Evolutionary conservation across 192 early-diverging fungal species (phyloP).

Genomic region (Kappamyces sp.): DNA sequence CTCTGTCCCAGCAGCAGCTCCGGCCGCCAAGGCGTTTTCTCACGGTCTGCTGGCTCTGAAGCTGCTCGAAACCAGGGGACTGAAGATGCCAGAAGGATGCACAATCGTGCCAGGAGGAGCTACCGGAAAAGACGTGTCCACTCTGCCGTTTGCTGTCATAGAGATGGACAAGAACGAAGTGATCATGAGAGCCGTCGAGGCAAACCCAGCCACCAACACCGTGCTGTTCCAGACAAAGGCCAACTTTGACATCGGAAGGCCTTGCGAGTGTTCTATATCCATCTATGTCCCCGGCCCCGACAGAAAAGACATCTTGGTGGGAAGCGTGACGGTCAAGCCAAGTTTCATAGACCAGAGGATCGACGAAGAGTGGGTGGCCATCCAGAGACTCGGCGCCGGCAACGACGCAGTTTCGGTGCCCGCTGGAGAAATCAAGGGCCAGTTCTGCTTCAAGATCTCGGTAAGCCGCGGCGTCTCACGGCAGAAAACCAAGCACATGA

Average conservation of each 20-base stretch:
- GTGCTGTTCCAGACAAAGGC: too few relatives aligned
- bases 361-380: constrained; percentile 1
- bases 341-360: constrained; percentile 6
- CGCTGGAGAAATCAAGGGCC: constrained; percentile 14
- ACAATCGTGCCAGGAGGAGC: constrained; percentile 16
- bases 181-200: constrained; percentile 40
- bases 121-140: constrained; percentile 19
- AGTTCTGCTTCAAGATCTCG: constrained; percentile 13
- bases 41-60: constrained; percentile 61
- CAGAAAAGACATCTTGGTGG: constrained; percentile 2
- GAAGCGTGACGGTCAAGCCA: neutral
- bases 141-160: constrained; percentile 74
- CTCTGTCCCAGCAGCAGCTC: too few relatives aligned
- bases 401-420: neutral
- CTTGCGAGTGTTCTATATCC: neutral
- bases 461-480: constrained; percentile 1
- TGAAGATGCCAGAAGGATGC: constrained; percentile 41
- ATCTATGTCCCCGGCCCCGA: neutral
- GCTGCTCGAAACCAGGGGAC: constrained; percentile 72
- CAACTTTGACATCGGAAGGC: neutral
- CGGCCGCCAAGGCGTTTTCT: too few relatives aligned
- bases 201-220: constrained; percentile 8
- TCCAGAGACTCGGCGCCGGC: neutral
- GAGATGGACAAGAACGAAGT: constrained; percentile 96
- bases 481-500: constrained; percentile 63